Evolutionary conservation across 2,329 filamentous ascomycete genomes (phyloP).

Genomic region (Epichloe amarillans): DNA sequence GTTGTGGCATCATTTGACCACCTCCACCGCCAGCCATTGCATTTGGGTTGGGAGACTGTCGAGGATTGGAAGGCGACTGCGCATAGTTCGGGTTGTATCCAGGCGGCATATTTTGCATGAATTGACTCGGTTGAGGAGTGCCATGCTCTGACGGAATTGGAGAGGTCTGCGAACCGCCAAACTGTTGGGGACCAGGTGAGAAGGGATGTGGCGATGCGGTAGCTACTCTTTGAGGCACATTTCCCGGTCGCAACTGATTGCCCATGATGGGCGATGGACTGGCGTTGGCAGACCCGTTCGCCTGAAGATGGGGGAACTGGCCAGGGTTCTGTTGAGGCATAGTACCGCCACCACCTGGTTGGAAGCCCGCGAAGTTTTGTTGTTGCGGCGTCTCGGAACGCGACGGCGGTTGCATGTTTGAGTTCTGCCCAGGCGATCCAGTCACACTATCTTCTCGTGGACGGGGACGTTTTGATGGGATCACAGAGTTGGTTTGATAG

Average conservation of each 20-base stretch:
- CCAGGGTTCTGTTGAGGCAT: constrained; percentile 48
- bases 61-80: constrained; percentile 40
- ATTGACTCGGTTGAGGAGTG: constrained; percentile 63
- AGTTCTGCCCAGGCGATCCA: constrained; percentile 65
- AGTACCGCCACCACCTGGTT: constrained; percentile 46
- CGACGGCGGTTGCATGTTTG: constrained; percentile 63
- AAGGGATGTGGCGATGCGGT: constrained; percentile 90
- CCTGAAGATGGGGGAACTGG: constrained; percentile 67
- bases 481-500: constrained; percentile 74
- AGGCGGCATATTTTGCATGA: constrained; percentile 47
- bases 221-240: constrained; percentile 67
- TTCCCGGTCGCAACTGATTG: constrained; percentile 60
- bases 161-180: constrained; percentile 53
- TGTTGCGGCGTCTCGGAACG: constrained; percentile 88
- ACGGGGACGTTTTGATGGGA: constrained; percentile 79
- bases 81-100: constrained; percentile 47
- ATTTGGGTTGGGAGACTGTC: constrained; percentile 41
- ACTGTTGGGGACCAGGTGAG: constrained; percentile 62
- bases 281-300: constrained; percentile 66
- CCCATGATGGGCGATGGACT: constrained; percentile 89
- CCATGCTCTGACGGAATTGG: constrained; percentile 65
- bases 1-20: constrained; percentile 41
- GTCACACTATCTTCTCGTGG: constrained; percentile 73
- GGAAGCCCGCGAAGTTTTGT: constrained; percentile 57
- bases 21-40: constrained; percentile 27